Evolutionary conservation across 1,284 basidiomycete genomes (phyloP).

Genomic region (Naganishia liquefaciens): DNA sequence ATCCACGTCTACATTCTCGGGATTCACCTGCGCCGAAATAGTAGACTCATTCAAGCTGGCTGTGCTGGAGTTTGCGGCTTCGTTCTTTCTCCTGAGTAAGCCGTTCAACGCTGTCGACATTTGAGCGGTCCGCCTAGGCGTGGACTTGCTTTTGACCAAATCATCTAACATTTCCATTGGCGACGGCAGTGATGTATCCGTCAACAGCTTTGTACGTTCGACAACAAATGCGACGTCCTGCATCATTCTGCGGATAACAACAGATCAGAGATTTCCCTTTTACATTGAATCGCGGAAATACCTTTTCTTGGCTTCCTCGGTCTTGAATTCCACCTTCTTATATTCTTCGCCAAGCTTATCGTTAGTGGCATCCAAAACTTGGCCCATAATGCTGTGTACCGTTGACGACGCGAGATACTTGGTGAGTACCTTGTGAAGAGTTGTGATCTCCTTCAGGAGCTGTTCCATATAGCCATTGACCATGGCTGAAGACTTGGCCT

Average conservation of each 20-base stretch:
- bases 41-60: conserved; percentile 7
- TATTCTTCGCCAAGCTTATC: conserved; percentile 83
- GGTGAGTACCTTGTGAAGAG: conserved; percentile 91
- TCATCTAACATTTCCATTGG: conserved; percentile 71
- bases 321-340: conserved; percentile 73
- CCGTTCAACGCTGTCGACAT: conserved; percentile 46
- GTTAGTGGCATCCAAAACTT: conserved; percentile 89
- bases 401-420: conserved; percentile 77
- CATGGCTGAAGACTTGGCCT: conserved; percentile 59
- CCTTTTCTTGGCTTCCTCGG: conserved; percentile 78
- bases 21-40: background rate
- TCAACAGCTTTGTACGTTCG: conserved; percentile 69
- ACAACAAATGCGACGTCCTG: conserved; percentile 76
- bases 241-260: conserved; percentile 61
- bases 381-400: conserved; percentile 85
- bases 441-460: conserved; percentile 91
- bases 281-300: conserved; percentile 48
- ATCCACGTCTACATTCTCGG: conserved; percentile 2
- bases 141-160: conserved; percentile 70
- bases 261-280: conserved; percentile 33
- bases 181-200: conserved; percentile 61
- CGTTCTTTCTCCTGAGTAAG: conserved; percentile 42
- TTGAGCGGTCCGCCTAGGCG: conserved; percentile 42
- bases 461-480: conserved; percentile 77
- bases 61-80: conserved; percentile 10